Conservation (phyloP, 192 early-diverging fungal genomes). For the Chytriomyces sp. region DNA sequence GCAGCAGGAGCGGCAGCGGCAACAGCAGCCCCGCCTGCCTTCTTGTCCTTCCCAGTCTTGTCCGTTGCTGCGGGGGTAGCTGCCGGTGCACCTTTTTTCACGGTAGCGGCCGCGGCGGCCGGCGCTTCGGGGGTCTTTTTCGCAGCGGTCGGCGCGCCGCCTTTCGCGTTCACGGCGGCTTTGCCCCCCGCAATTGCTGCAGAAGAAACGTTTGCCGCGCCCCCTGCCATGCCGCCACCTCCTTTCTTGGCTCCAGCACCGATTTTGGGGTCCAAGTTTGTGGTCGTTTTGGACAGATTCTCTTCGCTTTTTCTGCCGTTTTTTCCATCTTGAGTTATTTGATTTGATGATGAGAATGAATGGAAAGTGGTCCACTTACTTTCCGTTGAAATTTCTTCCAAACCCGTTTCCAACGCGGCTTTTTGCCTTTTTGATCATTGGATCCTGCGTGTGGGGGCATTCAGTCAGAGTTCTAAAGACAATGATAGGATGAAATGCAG, state of each 20-base stretch:
- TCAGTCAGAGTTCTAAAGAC: not conserved
- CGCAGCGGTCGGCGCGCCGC: conserved; percentile 20
- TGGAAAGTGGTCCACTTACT: not conserved
- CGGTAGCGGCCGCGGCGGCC: conserved; percentile 17
- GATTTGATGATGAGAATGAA: not conserved
- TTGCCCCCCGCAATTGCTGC: conserved; percentile 11
- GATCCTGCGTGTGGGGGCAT: conserved; percentile 37
- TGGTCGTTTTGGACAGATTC: conserved; percentile 26
- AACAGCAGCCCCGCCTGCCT: conserved; percentile 23
- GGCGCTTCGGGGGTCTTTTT: conserved; percentile 37
- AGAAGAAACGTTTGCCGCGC: not conserved
- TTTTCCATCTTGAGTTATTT: not conserved
- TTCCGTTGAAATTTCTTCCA: conserved; percentile 25
- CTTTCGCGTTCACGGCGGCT: conserved; percentile 15
- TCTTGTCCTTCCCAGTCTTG: conserved; percentile 43
- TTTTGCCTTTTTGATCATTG: conserved; percentile 49
- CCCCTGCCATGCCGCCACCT: not conserved
- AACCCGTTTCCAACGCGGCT: conserved; percentile 22
- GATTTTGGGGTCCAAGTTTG: conserved; percentile 20
- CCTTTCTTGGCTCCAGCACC: conserved; percentile 20
- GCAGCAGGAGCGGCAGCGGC: conserved; percentile 27
- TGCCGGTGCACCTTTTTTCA: conserved; percentile 33
- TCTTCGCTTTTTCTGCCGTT: conserved; percentile 46
- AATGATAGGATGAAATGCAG: conserved; percentile 3
- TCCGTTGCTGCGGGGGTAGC: conserved; percentile 12